Conservation (phyloP, 2,329 filamentous ascomycete genomes). For the Torrubiellomyces zombiae region DNA sequence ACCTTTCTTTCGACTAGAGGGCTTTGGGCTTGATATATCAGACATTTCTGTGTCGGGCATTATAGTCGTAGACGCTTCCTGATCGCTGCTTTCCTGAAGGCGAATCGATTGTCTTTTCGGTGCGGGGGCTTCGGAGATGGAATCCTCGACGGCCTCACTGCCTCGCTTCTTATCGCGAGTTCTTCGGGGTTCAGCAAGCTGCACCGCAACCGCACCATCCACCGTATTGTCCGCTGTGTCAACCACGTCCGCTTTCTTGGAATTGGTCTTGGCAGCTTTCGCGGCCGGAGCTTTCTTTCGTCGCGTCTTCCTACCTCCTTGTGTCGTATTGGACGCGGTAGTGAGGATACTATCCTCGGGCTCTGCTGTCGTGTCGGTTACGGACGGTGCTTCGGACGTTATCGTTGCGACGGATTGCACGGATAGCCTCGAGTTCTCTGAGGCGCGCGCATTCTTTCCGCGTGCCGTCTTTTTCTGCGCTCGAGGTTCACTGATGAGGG, state of each 20-base stretch:
- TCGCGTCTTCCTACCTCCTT: slow-evolving; percentile 39
- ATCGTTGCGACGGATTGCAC: slow-evolving; percentile 37
- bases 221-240: slow-evolving; percentile 10
- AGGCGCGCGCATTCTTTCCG: slow-evolving; percentile 39
- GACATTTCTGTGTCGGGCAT: slow-evolving; percentile 23
- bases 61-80: slow-evolving; percentile 21
- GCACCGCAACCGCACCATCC: slow-evolving; percentile 13
- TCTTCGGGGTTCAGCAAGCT: slow-evolving; percentile 11
- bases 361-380: slow-evolving; percentile 29
- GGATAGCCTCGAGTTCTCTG: slow-evolving; percentile 53
- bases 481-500: slow-evolving; percentile 40
- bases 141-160: slow-evolving; percentile 41
- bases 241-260: slow-evolving; percentile 32
- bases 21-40: slow-evolving; percentile 16
- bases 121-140: slow-evolving; percentile 29
- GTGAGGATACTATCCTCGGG: slow-evolving; percentile 44
- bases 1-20: slow-evolving; percentile 18
- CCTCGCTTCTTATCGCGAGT: slow-evolving; percentile 43
- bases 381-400: slow-evolving; percentile 30
- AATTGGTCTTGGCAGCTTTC: slow-evolving; percentile 21
- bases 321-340: slow-evolving; percentile 41
- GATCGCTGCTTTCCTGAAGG: slow-evolving; percentile 28
- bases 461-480: slow-evolving; percentile 36
- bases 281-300: slow-evolving; percentile 36
- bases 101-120: slow-evolving; percentile 42